phyloP scores from a whole-genome alignment of 164 flowering plant species.

The Buxus sempervirens region DNA sequence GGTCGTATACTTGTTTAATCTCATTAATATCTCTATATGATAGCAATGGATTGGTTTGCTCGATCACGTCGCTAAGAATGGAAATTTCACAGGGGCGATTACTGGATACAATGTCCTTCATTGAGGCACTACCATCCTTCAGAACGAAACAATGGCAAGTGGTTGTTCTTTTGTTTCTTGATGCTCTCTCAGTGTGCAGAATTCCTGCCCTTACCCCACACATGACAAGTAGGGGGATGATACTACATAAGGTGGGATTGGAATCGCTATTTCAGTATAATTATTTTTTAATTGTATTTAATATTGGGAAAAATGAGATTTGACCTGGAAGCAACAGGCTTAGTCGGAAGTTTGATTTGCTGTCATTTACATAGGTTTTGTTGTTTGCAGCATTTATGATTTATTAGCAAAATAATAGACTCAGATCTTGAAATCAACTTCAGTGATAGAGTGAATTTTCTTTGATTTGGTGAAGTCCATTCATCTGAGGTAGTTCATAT shows the following conservation, averaged over 20 bases:
- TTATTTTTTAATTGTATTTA: not conserved
- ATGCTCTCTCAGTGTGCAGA: conserved; percentile 71
- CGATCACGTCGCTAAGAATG: not conserved
- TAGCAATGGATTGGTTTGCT: not conserved
- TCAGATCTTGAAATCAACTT: not conserved
- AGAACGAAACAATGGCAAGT: conserved; percentile 84
- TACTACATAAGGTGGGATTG: conserved; percentile 56
- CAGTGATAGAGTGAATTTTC: not conserved
- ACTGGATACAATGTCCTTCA: conserved; percentile 76
- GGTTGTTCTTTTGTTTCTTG: conserved; percentile 62
- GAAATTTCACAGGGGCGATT: conserved; percentile 42
- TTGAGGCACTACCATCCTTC: conserved; percentile 71
- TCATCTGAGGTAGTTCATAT: not conserved
- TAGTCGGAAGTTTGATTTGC: not conserved
- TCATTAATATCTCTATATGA: too few relatives aligned
- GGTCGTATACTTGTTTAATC: too few relatives aligned
- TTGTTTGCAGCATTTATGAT: not conserved
- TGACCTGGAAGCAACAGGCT: not conserved
- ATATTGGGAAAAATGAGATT: not conserved
- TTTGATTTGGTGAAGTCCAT: not conserved
- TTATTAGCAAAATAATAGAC: not conserved
- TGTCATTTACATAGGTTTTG: not conserved
- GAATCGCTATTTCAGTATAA: not conserved
- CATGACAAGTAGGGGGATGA: conserved; percentile 47
- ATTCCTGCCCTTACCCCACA: conserved; percentile 55